Base-by-base conservation (phyloP, 1,284 basidiomycete genomes). In the Albatrellus sp. region DNA sequence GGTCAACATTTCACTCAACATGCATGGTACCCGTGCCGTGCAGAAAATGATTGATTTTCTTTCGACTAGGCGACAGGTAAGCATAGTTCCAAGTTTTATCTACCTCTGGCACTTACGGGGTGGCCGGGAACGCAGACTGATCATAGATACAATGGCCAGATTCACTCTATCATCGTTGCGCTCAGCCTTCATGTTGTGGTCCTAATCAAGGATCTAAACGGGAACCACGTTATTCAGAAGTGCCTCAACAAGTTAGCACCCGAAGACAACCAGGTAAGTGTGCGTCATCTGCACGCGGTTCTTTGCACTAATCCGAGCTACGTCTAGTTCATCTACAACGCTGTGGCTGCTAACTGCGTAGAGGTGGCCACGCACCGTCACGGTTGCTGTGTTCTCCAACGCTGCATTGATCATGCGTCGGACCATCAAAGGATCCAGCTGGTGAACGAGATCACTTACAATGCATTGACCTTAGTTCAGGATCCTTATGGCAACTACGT, bases 21-120 rank as follows among this genome's bases (percentile, higher is more conserved):
- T 99, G 96, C 96, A 99, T 65, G 96, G 96, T 35, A 99, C 96
- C 33, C 82, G 96, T 48, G 96, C 96, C 20, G 96, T 98, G 44
- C 96, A 99, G 69, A 98, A 98, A 73, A 98, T 98, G 92, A 97
- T 99, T 54, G 96, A 99, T 66, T 98, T 97, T 69, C 69, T 99
- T 57, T 93, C 91, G n/a, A 91, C 89, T 48, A 81, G 89, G 55
- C 75, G 92, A 58, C 90, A 92, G 82, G 85, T 70, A 68, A 74
- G 82, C 78, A 52, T 50, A 48, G 52, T 61, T 50, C 46, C 50
- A 44, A 45, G 52, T 51, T 47, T 51, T 48, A 32, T 52, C 55
- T 53, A 49, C 53, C 55, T 57, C 55, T 59, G 64, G 59, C 59
- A 55, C 60, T 63, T 59, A 63, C 61, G 46, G 55, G 52, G 46